Evolutionary conservation across 164 flowering plant genomes (phyloP), one percentile per base, ranked within the genome.

Genomic region (Kingdonia uniflora): DNA sequence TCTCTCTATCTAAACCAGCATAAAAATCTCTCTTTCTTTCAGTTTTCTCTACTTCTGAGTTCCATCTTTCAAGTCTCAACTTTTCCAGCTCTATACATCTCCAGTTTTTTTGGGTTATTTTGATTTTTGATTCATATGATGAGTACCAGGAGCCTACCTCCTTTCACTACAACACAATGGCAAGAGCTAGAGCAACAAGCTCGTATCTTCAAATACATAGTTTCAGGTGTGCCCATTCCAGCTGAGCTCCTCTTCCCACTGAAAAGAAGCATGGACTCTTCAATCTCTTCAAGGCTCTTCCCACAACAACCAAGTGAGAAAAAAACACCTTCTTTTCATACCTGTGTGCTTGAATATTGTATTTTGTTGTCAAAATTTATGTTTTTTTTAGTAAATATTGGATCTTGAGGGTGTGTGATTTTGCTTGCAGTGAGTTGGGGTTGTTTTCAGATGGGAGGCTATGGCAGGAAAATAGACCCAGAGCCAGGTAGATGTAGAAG

Each of bases 401-500:
- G n/a, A n/a, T n/a, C n/a, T 19, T 54, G 58, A 14, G 60, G 46
- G 11, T 45, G 38, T 55, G 43, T 64, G 54, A 26, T 50, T 41
- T 49, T 49, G n/a, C n/a, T n/a, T 65, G 68, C 79, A 80, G 95
- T 78, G 64, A 85, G 79, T 33, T 83, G 90, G 90, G 77, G 65
- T 62, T 75, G 76, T 55, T 78, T 76, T 40, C 81, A 79, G 51
- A 74, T 79, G 82, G 89, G n/a, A n/a, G n/a, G 89, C 1, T 58
- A 72, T 63, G 86, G 91, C 42, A 76, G 80, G 57, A 86, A 81
- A 60, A 62, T 78, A 49, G 91, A 86, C 72, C 91, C 91, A 65
- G 91, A 86, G 57, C 91, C 95, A 57, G 88, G 95, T 37, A 79
- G 95, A 66, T 86, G 95, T 73, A 76, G 91, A 49, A 81, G 95